These are phyloP conservation scores for Chernovozyma aurita DNA, from an alignment of 1,139 yeast species.

Conservation along the genomic window DNA sequence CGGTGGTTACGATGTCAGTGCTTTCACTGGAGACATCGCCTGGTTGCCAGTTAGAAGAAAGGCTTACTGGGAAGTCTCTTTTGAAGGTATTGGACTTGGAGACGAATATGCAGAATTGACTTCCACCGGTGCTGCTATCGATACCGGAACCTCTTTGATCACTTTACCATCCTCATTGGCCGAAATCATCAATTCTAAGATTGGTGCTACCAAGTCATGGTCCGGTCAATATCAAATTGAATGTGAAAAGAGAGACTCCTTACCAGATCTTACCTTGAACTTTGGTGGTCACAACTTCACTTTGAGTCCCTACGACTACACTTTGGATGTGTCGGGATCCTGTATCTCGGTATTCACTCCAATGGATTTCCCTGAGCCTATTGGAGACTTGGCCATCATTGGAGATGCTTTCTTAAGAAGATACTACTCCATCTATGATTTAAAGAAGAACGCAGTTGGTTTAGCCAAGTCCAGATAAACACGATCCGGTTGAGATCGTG, in stretches of 20 bases:
- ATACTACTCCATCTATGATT: slow-evolving; percentile 89
- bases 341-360: slow-evolving; percentile 96
- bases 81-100: slow-evolving; percentile 87
- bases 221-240: slow-evolving; percentile 94
- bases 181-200: slow-evolving; percentile 88
- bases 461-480: slow-evolving; percentile 64
- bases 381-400: slow-evolving; percentile 91
- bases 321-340: slow-evolving; percentile 87
- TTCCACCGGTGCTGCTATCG: slow-evolving; percentile 93
- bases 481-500: background rate
- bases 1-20: slow-evolving; percentile 82
- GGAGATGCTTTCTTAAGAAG: slow-evolving; percentile 97
- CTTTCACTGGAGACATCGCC: slow-evolving; percentile 75
- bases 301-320: slow-evolving; percentile 82
- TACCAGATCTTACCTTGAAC: slow-evolving; percentile 89
- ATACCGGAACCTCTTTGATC: slow-evolving; percentile 95
- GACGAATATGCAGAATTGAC: slow-evolving; percentile 81
- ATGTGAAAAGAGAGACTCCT: slow-evolving; percentile 72
- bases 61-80: slow-evolving; percentile 98
- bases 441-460: slow-evolving; percentile 88
- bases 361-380: slow-evolving; percentile 95
- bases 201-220: slow-evolving; percentile 97
- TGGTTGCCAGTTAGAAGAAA: slow-evolving; percentile 98
- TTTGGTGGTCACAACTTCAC: slow-evolving; percentile 90
- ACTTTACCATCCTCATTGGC: slow-evolving; percentile 94